These are phyloP conservation scores for Lactifluus piperatus DNA, from an alignment of 768 basidiomycete species.

Conservation along the genomic window DNA sequence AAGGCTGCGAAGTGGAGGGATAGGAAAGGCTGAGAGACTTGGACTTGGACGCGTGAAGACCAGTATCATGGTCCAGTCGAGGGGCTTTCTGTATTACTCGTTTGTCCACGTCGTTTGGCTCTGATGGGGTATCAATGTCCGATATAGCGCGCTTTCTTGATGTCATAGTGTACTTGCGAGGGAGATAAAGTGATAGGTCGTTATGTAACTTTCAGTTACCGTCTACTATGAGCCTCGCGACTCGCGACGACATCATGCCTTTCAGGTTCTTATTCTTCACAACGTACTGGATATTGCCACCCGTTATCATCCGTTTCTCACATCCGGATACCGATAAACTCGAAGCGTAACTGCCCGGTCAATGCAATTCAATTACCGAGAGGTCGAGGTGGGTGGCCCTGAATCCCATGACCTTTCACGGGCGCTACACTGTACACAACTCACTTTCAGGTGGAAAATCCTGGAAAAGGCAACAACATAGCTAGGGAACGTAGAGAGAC, in stretches of 20 bases:
- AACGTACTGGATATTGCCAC: neutral
- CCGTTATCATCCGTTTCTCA: neutral
- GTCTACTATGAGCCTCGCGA: too few species aligned
- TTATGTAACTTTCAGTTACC: too few species aligned
- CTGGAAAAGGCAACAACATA: neutral
- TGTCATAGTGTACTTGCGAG: neutral
- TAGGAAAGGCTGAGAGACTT: constrained; percentile 21
- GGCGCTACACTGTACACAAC: neutral
- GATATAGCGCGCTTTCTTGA: constrained; percentile 13
- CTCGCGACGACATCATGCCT: too few species aligned
- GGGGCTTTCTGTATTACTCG: neutral
- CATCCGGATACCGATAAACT: neutral
- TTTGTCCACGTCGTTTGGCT: neutral
- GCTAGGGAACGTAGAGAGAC: neutral
- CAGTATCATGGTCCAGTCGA: neutral
- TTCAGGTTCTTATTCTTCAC: too few species aligned
- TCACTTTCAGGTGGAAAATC: neutral
- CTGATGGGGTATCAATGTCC: neutral
- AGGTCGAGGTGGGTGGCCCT: neutral
- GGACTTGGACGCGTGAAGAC: neutral
- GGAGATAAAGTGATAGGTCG: neutral
- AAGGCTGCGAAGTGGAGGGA: constrained; percentile 14
- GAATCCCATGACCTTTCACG: neutral
- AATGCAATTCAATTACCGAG: neutral
- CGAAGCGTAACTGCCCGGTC: neutral